These are phyloP conservation scores for Pulveroboletus sp. DNA, from an alignment of 1,284 basidiomycete species.

Conservation along the genomic window DNA sequence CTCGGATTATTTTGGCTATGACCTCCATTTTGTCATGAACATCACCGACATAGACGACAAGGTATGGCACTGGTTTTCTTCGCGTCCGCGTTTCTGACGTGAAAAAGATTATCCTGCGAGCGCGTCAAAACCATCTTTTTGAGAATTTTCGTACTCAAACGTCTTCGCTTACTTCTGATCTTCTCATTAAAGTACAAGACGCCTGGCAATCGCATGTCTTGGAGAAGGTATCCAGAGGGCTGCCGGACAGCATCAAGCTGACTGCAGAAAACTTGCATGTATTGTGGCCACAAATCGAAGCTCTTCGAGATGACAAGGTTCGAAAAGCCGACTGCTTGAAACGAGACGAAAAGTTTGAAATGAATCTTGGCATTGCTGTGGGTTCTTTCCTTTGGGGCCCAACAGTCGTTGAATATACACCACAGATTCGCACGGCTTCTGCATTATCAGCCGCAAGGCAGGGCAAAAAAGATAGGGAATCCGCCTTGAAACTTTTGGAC, in stretches of 20 bases:
- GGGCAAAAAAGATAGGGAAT: constrained; percentile 44
- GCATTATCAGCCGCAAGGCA: constrained; percentile 52
- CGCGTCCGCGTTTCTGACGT: constrained; percentile 17
- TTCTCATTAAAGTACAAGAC: constrained; percentile 59
- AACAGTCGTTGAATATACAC: constrained; percentile 17
- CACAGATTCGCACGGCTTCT: constrained; percentile 53
- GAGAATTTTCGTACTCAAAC: constrained; percentile 62
- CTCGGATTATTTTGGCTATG: constrained; percentile 95
- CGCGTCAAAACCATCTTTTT: constrained; percentile 84
- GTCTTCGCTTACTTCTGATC: constrained; percentile 54
- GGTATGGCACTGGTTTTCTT: constrained; percentile 48
- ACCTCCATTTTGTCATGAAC: constrained; percentile 99
- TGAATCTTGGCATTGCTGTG: constrained; percentile 80
- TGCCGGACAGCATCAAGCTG: constrained; percentile 50
- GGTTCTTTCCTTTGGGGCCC: constrained; percentile 32
- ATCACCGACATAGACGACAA: constrained; percentile 99
- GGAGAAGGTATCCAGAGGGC: constrained; percentile 60
- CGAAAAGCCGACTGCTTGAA: constrained; percentile 74
- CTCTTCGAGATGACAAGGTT: constrained; percentile 49
- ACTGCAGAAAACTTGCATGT: constrained; percentile 50
- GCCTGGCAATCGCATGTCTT: constrained; percentile 70
- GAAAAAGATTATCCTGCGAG: constrained; percentile 83
- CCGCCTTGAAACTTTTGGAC: constrained; percentile 68
- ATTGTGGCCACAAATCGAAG: constrained; percentile 55
- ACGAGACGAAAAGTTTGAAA: constrained; percentile 88